These are phyloP conservation scores for Lepraria neglecta DNA, from an alignment of 495 filamentous ascomycete species.

Conservation along the genomic window DNA sequence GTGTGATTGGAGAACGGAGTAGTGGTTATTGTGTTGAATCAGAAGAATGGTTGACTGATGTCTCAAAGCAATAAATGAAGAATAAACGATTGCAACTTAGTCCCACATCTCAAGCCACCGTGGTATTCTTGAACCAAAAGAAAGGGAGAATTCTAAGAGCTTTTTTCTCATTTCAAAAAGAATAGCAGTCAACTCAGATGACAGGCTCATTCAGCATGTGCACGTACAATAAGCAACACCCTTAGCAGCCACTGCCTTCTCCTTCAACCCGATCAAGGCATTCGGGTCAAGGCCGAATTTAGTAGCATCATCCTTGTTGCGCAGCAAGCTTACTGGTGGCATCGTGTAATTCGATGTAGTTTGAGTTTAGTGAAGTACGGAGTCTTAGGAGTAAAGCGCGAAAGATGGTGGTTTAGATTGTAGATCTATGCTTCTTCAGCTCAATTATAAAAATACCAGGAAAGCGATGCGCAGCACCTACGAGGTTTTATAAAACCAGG, in stretches of 20 bases:
- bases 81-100: no score
- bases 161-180: no score
- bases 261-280: neutral
- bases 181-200: no score
- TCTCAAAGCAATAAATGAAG: no score
- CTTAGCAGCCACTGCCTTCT: constrained; percentile 13
- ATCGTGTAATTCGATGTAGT: neutral
- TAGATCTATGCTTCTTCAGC: no score
- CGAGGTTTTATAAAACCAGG: neutral
- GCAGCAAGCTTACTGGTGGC: neutral
- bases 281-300: constrained; percentile 3
- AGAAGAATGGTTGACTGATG: no score
- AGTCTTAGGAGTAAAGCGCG: neutral
- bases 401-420: neutral
- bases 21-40: no score
- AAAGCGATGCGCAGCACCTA: no score
- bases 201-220: no score
- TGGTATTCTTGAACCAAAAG: neutral
- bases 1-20: no score
- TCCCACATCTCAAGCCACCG: no score
- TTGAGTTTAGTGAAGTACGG: neutral
- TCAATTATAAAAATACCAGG: no score
- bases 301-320: neutral
- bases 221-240: constrained; percentile 20
- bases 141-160: neutral